A percentile compares a stretch with the other conserved stretches of the same genome.
Evolutionary conservation across 2,329 filamentous ascomycete genomes (phyloP).

Genomic region (Fusarium sp.): DNA sequence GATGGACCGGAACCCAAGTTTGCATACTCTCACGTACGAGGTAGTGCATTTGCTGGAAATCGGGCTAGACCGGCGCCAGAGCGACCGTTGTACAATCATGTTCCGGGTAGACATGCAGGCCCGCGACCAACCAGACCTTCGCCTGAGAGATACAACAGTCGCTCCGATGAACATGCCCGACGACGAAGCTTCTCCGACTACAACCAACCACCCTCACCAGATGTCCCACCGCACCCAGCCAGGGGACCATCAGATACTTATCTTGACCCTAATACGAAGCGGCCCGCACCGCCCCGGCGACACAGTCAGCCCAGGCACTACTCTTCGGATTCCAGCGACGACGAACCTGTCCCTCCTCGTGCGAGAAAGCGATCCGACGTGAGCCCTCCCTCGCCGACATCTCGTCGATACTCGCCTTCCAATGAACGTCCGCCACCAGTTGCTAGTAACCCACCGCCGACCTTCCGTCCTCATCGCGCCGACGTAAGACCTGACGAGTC

Average conservation of each 20-base stretch:
- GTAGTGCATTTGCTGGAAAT: slow-evolving; percentile 48
- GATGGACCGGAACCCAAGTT: slow-evolving; percentile 52
- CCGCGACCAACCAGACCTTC: slow-evolving; percentile 51
- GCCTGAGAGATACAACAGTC: slow-evolving; percentile 52
- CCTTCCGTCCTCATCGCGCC: slow-evolving; percentile 50
- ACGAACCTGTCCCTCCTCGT: slow-evolving; percentile 51
- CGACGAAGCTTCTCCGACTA: slow-evolving; percentile 66
- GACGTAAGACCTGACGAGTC: slow-evolving; percentile 53
- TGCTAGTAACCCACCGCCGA: slow-evolving; percentile 39
- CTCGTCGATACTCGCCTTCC: slow-evolving; percentile 52
- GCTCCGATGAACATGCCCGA: slow-evolving; percentile 57
- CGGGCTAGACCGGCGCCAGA: slow-evolving; percentile 49
- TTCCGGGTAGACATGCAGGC: slow-evolving; percentile 53
- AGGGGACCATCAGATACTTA: slow-evolving; percentile 48
- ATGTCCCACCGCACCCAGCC: slow-evolving; percentile 44
- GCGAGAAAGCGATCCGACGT: slow-evolving; percentile 45
- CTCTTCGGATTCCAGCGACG: slow-evolving; percentile 58
- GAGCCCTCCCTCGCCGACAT: slow-evolving; percentile 45
- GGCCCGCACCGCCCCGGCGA: slow-evolving; percentile 53
- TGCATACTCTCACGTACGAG: slow-evolving; percentile 52
- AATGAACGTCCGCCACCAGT: slow-evolving; percentile 48
- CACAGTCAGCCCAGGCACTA: slow-evolving; percentile 63
- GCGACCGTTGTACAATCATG: slow-evolving; percentile 57
- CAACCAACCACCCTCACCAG: slow-evolving; percentile 53
- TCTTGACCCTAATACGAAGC: slow-evolving; percentile 51